These are phyloP conservation scores for Fusarium odoratissimum DNA, from an alignment of 2,329 filamentous ascomycete species.

Conservation along the genomic window DNA sequence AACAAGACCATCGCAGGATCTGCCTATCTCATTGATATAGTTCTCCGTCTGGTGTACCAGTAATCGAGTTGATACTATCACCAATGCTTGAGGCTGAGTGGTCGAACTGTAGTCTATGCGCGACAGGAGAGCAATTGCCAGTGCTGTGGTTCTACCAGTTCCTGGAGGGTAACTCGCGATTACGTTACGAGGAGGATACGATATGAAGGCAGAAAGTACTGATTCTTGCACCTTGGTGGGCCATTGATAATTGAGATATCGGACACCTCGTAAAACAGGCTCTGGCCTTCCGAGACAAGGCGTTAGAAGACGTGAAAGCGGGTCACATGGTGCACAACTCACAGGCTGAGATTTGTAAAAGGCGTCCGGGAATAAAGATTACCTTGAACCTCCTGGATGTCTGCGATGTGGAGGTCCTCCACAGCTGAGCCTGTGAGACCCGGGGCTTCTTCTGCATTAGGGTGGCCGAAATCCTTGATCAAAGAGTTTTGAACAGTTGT, in stretches of 20 bases:
- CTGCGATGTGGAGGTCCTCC: rapidly evolving
- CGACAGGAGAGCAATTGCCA: neutral
- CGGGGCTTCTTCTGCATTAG: rapidly evolving
- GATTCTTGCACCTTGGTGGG: neutral
- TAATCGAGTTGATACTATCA: neutral
- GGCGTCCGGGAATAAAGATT: neutral
- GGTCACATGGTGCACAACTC: rapidly evolving
- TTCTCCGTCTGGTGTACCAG: neutral
- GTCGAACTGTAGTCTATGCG: rapidly evolving
- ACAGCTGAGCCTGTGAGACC: rapidly evolving
- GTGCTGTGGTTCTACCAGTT: neutral
- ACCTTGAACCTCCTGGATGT: rapidly evolving
- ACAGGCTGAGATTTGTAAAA: neutral
- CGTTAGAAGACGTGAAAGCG: neutral
- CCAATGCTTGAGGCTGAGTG: neutral
- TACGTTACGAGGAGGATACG: neutral
- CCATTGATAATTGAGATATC: neutral
- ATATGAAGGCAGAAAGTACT: neutral
- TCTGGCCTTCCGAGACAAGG: neutral
- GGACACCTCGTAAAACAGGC: neutral
- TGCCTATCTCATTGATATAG: neutral
- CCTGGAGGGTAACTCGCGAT: neutral
- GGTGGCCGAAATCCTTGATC: too few species aligned
- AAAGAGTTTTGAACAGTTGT: rapidly evolving
- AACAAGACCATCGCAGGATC: neutral